These are phyloP conservation scores for Pochonia chlamydosporia DNA, from an alignment of 2,329 filamentous ascomycete genomes.

Conservation along the genomic window DNA sequence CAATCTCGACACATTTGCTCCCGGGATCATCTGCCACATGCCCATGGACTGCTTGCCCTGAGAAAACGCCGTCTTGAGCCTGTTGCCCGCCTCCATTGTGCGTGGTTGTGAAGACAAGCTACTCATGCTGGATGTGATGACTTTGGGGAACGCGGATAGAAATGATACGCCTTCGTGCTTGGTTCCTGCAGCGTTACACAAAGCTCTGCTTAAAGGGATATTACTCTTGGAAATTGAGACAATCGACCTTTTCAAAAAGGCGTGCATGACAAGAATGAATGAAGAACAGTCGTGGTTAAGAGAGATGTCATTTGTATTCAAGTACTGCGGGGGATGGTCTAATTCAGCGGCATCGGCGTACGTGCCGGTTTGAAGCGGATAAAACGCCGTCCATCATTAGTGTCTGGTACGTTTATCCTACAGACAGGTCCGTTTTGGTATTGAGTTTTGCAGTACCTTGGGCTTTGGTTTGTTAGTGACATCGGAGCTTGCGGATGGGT, in stretches of 20 bases:
- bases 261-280: background rate
- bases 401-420: too few species aligned
- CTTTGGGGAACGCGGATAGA: too few species aligned
- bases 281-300: background rate
- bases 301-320: background rate
- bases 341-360: background rate
- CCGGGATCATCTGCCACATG: constrained; percentile 59
- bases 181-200: background rate
- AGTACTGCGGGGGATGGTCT: background rate
- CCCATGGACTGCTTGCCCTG: constrained; percentile 47
- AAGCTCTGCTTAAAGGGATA: background rate
- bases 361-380: background rate
- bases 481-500: background rate
- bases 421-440: too few species aligned
- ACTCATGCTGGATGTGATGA: too few species aligned
- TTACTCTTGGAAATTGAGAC: background rate
- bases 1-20: constrained; percentile 51
- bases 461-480: too few species aligned
- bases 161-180: too few species aligned
- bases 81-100: constrained; percentile 40
- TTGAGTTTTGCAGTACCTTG: too few species aligned
- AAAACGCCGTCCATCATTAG: background rate
- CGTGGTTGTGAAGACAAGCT: background rate
- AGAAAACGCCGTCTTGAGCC: constrained; percentile 42
- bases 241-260: background rate